Conservation (phyloP, 306 rosid genomes). For the Cicer arietinum region DNA sequence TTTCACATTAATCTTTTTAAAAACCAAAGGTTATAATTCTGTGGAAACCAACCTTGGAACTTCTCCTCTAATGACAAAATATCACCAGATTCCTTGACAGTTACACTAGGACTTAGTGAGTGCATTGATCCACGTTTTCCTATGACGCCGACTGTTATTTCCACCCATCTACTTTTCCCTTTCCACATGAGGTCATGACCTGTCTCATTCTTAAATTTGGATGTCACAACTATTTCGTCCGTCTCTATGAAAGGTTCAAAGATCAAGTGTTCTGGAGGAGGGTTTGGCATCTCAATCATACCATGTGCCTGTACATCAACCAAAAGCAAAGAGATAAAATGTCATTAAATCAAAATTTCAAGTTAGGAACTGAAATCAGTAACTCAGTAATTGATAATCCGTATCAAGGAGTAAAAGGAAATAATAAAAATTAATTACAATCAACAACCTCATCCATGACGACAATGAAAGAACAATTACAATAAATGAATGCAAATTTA, state of each 20-base stretch:
- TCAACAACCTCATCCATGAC: constrained; percentile 19
- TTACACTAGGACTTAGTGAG: constrained; percentile 89
- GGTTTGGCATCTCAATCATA: constrained; percentile 91
- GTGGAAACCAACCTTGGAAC: constrained; percentile 75
- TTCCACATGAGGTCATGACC: constrained; percentile 73
- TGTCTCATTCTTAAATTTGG: constrained; percentile 55
- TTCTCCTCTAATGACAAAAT: constrained; percentile 94
- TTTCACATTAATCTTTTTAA: constrained; percentile 18
- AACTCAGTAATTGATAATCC: not conserved
- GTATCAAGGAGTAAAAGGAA: not conserved
- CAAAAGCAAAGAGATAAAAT: constrained; percentile 27
- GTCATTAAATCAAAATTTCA: constrained; percentile 36
- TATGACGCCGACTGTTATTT: constrained; percentile 88
- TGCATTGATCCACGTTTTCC: constrained; percentile 84
- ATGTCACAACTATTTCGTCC: constrained; percentile 74
- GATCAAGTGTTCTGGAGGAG: constrained; percentile 80
- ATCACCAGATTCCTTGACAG: constrained; percentile 95
- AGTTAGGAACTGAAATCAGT: constrained; percentile 4
- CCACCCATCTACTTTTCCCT: constrained; percentile 95
- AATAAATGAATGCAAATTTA: constrained; percentile 5
- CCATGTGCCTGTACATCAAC: constrained; percentile 67
- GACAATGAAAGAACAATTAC: not conserved
- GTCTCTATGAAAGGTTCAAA: constrained; percentile 96
- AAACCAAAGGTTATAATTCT: constrained; percentile 1
- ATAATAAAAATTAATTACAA: not conserved